phyloP scores from a whole-genome alignment of 768 basidiomycete genomes.

The Psilocybe azurescens region DNA sequence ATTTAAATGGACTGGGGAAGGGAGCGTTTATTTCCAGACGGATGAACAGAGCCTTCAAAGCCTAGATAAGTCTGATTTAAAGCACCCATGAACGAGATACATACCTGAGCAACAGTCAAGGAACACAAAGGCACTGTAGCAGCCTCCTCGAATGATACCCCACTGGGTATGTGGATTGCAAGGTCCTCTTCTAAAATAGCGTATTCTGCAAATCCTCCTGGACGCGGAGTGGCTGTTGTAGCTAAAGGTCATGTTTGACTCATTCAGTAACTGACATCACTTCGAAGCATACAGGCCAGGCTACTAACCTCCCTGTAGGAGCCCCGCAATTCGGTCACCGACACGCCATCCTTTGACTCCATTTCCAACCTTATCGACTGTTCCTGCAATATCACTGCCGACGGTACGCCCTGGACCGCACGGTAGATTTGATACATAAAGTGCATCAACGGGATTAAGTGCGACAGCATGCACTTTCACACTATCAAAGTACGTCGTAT shows the following conservation, averaged over 20 bases:
- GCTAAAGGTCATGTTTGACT: constrained; percentile 20
- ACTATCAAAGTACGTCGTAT: constrained; percentile 11
- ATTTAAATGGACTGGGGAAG: constrained; percentile 29
- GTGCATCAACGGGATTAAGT: constrained; percentile 39
- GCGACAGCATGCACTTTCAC: constrained; percentile 36
- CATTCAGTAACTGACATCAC: too few relatives aligned
- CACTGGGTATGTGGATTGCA: constrained; percentile 30
- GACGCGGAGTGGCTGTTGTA: constrained; percentile 34
- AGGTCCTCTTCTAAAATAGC: constrained; percentile 38
- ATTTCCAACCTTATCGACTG: constrained; percentile 34
- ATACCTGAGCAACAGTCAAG: constrained; percentile 39
- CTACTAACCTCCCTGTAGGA: constrained; percentile 36
- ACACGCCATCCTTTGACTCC: constrained; percentile 32
- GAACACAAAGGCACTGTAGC: constrained; percentile 36
- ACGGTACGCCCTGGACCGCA: constrained; percentile 36
- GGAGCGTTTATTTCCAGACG: constrained; percentile 34
- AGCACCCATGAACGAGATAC: background rate
- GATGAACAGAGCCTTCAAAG: constrained; percentile 35
- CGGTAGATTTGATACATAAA: constrained; percentile 30
- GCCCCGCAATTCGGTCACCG: constrained; percentile 38
- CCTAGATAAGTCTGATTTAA: background rate
- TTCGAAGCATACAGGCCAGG: background rate
- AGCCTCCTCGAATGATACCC: constrained; percentile 37
- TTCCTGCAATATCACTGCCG: constrained; percentile 41
- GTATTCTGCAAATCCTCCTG: constrained; percentile 41